Conservation (phyloP, 768 basidiomycete species). For the Mycena capillaripes region DNA sequence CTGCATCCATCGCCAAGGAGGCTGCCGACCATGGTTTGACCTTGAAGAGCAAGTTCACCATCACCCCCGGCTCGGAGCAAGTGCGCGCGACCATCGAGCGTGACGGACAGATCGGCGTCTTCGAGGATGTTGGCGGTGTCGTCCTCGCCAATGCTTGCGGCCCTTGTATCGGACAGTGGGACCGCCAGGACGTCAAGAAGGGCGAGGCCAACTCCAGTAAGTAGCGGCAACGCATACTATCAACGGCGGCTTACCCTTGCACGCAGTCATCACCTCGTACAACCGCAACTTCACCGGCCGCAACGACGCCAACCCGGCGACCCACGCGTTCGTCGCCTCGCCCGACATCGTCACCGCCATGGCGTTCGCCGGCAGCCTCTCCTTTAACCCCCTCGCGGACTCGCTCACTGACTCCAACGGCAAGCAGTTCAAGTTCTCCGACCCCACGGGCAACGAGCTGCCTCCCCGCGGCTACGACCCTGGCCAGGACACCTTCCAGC, state of each 20-base stretch:
- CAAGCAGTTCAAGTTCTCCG: constrained; percentile 97
- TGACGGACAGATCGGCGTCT: constrained; percentile 91
- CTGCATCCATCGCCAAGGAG: constrained; percentile 93
- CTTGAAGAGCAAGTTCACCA: constrained; percentile 95
- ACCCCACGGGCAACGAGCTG: constrained; percentile 92
- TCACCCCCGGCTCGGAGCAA: constrained; percentile 99
- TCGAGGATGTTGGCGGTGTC: constrained; percentile 90
- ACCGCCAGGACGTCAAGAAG: constrained; percentile 96
- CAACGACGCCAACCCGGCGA: constrained; percentile 99
- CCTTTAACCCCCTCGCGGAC: constrained; percentile 98
- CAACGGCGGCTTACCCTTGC: constrained; percentile 13
- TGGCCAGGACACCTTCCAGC: constrained; percentile 97
- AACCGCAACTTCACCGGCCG: constrained; percentile 99
- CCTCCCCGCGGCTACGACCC: constrained; percentile 97
- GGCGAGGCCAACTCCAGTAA: constrained; percentile 95
- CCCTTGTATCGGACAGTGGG: constrained; percentile 99
- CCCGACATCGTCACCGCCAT: constrained; percentile 97
- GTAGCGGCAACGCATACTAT: constrained; percentile 44
- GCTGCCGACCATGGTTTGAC: constrained; percentile 89
- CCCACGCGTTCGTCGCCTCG: constrained; percentile 95
- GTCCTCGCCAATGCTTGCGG: constrained; percentile 99
- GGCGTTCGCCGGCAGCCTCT: constrained; percentile 92
- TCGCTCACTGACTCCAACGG: constrained; percentile 89
- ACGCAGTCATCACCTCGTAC: constrained; percentile 95
- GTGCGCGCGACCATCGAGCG: constrained; percentile 98